Base-by-base conservation (phyloP, 345 rosid genomes). In the Arabidopsis suecica region DNA sequence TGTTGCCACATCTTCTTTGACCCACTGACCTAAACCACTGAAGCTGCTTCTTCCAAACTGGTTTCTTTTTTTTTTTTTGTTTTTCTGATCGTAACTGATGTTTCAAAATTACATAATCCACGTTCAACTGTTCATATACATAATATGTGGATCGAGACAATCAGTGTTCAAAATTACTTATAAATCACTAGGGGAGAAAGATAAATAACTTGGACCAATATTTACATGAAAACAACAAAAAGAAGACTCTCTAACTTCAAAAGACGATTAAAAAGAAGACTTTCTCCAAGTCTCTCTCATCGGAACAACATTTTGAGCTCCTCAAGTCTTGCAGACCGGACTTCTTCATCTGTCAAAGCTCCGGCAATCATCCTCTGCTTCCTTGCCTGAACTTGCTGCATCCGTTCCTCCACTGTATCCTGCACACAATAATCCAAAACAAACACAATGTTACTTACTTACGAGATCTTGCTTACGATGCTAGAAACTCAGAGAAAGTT, bases 311-410 rank as follows among this genome's bases (percentile, higher is more conserved):
- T 83, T 62, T 87, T 85, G 36, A 85, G 92, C 75, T 89, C 86
- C 62, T 90, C 91, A 73, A 88, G 69, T 65, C 96, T 76, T 0
- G 96, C 86, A 1, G 90, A 78, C 47, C 89, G 86, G 65, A 88
- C 88, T 54, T 86, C 89, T 74, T 90, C 87, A 42, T 82, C 88
- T 0, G 91, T 84, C 3, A 86, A 83, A 70, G 96, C 89, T 55
- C 91, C 93, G 0, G 89, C 82, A 1, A 86, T 89, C 96, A 84
- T 82, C 60, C 81, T 68, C 75, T 86, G 82, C 83, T 89, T 88
- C 84, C 85, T 83, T 25, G 85, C 91, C 80, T 86, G 91, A 80
- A 89, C 89, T 79, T 84, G 86, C 57, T 84, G 88, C 84, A 86
- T 37, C 20, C 91, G 62, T 65, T 83, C 83, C 87, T 87, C 91